Evolutionary conservation across 2,329 filamentous ascomycete species (phyloP).

Genomic region (Lachnellula subtilissima): DNA sequence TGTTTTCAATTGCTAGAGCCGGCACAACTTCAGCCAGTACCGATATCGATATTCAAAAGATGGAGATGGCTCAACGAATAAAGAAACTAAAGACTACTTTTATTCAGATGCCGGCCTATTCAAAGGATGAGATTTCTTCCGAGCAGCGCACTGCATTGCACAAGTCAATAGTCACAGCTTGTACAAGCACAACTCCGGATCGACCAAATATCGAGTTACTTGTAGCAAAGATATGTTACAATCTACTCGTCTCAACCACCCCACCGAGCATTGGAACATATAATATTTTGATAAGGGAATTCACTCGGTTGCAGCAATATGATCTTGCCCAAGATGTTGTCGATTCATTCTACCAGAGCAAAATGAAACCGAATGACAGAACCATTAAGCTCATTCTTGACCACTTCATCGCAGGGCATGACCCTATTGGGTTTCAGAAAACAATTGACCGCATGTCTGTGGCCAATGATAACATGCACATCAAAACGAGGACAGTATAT

Average conservation of each 20-base stretch:
- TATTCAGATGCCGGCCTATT: constrained; percentile 20
- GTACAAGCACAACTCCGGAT: constrained; percentile 8
- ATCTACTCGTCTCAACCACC: constrained; percentile 57
- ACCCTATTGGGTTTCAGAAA: constrained; percentile 21
- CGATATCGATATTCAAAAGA: constrained; percentile 7
- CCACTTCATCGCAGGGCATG: constrained; percentile 24
- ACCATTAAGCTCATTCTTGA: constrained; percentile 28
- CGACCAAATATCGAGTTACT: constrained; percentile 22
- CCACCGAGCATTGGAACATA: constrained; percentile 65
- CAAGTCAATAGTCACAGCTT: constrained; percentile 18
- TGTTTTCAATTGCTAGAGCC: constrained; percentile 1
- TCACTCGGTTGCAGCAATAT: constrained; percentile 48
- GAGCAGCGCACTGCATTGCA: constrained; percentile 22
- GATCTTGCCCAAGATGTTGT: constrained; percentile 50
- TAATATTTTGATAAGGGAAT: constrained; percentile 65
- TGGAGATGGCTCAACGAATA: constrained; percentile 16
- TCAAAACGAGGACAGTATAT: constrained; percentile 12
- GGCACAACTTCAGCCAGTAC: not conserved
- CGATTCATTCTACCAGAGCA: constrained; percentile 41
- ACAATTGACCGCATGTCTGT: constrained; percentile 28
- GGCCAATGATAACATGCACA: constrained; percentile 13
- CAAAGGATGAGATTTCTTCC: constrained; percentile 6
- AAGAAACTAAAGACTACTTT: constrained; percentile 12
- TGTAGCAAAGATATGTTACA: constrained; percentile 49
- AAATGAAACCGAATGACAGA: constrained; percentile 21